Conservation (phyloP, 164 flowering plant genomes). For the Paratinospora sagittata region DNA sequence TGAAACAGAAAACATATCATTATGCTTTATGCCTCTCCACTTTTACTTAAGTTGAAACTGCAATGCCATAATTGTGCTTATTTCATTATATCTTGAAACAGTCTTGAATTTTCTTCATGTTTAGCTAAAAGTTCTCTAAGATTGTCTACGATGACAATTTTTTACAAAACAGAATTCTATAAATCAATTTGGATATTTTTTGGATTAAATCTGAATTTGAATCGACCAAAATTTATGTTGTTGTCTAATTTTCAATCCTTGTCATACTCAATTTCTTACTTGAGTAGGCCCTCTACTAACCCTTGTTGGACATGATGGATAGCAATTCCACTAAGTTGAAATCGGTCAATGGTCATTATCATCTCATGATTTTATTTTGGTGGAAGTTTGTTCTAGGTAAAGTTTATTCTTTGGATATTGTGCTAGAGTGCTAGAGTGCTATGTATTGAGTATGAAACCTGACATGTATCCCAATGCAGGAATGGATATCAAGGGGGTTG, state of each 20-base stretch:
- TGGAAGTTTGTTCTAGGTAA: not conserved
- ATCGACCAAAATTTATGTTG: not conserved
- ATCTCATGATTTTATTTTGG: not conserved
- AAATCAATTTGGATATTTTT: no score
- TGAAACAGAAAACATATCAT: no score
- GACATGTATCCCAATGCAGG: slow-evolving; percentile 50
- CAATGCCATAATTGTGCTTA: no score
- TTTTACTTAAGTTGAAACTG: no score
- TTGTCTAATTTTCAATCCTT: not conserved
- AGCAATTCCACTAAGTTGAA: not conserved
- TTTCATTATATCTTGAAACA: no score
- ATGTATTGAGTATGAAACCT: slow-evolving; percentile 1
- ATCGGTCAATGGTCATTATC: not conserved
- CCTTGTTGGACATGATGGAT: not conserved
- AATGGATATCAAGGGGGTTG: slow-evolving; percentile 94
- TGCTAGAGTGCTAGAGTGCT: not conserved
- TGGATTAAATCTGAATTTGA: no score
- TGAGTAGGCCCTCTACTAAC: not conserved
- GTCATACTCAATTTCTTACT: not conserved
- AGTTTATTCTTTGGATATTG: not conserved
- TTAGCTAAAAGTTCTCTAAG: no score
- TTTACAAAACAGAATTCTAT: no score
- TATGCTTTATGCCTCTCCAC: no score
- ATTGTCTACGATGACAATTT: no score
- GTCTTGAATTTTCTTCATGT: no score